A percentile compares a stretch with the other conserved stretches of the same genome.
Conservation (phyloP, 2,329 filamentous ascomycete genomes). For the Blumeriella jaapii region DNA sequence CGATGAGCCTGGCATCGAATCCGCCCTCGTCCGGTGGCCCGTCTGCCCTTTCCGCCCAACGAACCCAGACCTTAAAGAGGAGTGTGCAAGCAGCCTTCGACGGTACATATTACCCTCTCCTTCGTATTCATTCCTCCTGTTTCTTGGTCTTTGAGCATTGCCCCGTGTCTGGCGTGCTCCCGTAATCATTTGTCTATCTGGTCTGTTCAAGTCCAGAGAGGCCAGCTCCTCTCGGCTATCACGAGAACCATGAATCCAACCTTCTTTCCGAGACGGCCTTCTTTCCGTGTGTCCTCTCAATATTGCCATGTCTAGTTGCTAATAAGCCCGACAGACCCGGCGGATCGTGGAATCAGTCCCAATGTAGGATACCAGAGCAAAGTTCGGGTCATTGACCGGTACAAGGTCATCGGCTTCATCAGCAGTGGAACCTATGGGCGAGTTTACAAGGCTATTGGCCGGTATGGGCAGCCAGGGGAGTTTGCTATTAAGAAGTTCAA, state of each 20-base stretch:
- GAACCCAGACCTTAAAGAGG: slow-evolving; percentile 41
- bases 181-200: too few relatives aligned
- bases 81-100: slow-evolving; percentile 50
- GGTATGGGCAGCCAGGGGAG: slow-evolving; percentile 62
- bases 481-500: slow-evolving; percentile 94
- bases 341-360: slow-evolving; percentile 36
- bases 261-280: slow-evolving; percentile 24
- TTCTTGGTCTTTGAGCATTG: too few relatives aligned
- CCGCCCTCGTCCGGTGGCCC: slow-evolving; percentile 26
- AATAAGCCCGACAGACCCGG: slow-evolving; percentile 36
- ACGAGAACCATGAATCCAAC: slow-evolving; percentile 10
- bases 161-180: neutral
- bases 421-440: slow-evolving; percentile 96
- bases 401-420: slow-evolving; percentile 96
- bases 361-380: slow-evolving; percentile 55
- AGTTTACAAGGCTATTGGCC: slow-evolving; percentile 87
- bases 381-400: slow-evolving; percentile 81
- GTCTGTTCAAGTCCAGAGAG: too few relatives aligned
- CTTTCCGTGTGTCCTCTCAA: slow-evolving; percentile 25
- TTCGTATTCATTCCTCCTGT: too few relatives aligned
- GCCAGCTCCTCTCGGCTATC: neutral
- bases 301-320: slow-evolving; percentile 24
- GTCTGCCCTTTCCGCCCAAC: slow-evolving; percentile 23
- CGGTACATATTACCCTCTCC: slow-evolving; percentile 32
- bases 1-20: slow-evolving; percentile 26